Conservation (phyloP, 2,329 filamentous ascomycete genomes). For the Myrmaecium sp. region DNA sequence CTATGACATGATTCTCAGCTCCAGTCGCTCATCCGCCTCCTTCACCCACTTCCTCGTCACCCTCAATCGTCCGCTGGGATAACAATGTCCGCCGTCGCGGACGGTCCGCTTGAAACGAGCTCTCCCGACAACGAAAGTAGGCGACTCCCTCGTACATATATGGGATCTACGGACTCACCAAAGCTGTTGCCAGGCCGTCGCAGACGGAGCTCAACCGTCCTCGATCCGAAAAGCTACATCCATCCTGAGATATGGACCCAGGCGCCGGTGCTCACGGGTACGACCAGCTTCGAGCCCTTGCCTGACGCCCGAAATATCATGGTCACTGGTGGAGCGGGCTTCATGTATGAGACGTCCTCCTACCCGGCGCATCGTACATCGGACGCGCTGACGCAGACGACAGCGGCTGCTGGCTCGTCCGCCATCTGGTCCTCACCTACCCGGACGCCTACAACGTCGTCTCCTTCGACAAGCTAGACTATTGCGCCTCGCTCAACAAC, state of each 20-base stretch:
- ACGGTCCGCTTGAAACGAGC: slow-evolving; percentile 3
- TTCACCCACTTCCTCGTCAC: too few species aligned
- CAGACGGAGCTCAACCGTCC: slow-evolving; percentile 15
- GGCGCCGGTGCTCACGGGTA: slow-evolving; percentile 52
- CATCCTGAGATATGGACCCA: slow-evolving; percentile 53
- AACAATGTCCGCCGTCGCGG: slow-evolving; percentile 1
- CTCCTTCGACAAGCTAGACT: slow-evolving; percentile 73
- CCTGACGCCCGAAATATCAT: slow-evolving; percentile 62
- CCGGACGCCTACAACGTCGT: slow-evolving; percentile 59
- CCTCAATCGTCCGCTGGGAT: too few species aligned
- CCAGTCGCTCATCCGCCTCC: too few species aligned
- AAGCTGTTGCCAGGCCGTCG: too few species aligned
- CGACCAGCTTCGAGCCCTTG: slow-evolving; percentile 52
- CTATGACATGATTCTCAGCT: too few species aligned
- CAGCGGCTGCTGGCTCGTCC: slow-evolving; percentile 69
- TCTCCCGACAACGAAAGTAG: slow-evolving; percentile 4
- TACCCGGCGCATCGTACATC: neutral
- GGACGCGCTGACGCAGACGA: neutral
- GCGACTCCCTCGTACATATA: slow-evolving; percentile 1
- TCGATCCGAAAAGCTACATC: slow-evolving; percentile 24
- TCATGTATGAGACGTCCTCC: slow-evolving; percentile 46
- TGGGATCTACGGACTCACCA: too few species aligned
- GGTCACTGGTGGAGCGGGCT: slow-evolving; percentile 69
- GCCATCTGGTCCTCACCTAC: slow-evolving; percentile 61
- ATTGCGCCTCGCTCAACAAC: slow-evolving; percentile 68